Base-by-base conservation (phyloP, 1,139 yeast genomes). In the Candida mesenterica region DNA sequence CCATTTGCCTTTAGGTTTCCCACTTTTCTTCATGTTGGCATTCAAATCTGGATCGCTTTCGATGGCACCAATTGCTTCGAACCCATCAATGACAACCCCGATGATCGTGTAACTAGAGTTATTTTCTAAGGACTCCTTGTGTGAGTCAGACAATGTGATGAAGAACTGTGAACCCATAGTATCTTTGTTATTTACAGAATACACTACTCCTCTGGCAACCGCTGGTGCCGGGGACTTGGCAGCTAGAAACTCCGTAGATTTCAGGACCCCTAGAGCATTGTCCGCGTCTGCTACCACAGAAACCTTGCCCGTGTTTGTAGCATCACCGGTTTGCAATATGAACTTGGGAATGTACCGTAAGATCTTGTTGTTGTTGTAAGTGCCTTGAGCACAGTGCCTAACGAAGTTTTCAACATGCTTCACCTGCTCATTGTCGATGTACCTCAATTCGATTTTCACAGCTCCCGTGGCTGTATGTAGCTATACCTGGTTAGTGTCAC, bases 281-380 rank as follows among this genome's bases (percentile, higher is more conserved):
- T 18, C 27, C 9, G 32, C 10, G 18, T 38, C 38, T 3, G 46
- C 48, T 2, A 36, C 28, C 15, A 25, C 28, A 2, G 48, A 44
- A 3, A 9, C n/a, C 30, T 68, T 72, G 0, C 77, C 77, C 1
- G 70, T 63, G 22, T 72, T 72, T 2, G 74, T 61, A 0, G 76
- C 72, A 45, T 74, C 78, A 1, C 79, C 79, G 45, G 71, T 65
- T 40, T 74, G 79, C 2, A 67, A 62, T 44, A 73, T 71, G 47
- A 73, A 72, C 1, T 43, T 62, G 24, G 70, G 67, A 30, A 72
- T 62, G 38, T 61, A 65, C 33, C 78, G 52, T 40, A 72, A 62
- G 8, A 74, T 57, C 34, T 57, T 58, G 13, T 71, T 63, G 15
- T 57, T 48, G 35, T 59, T 48, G 45, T 72, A 74, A 2, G 68